Percentiles rank a stretch among this genome's conserved stretches.
phyloP scores from a whole-genome alignment of 768 basidiomycete species.

The Tulasnella sp. region DNA sequence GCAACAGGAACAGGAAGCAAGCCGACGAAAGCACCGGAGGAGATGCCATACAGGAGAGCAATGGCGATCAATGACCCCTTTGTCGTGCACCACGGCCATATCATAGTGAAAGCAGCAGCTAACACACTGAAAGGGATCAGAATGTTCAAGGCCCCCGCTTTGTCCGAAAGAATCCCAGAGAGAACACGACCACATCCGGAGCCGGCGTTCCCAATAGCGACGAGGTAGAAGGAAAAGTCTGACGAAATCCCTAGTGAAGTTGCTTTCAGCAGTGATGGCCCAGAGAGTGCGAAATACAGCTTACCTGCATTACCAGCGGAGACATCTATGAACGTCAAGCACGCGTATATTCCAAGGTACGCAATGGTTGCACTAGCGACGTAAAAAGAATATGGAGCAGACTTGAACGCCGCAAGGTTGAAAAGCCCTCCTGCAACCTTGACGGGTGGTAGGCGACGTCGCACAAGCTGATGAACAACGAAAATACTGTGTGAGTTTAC shows the following conservation, averaged over 20 bases:
- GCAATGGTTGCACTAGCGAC: slow-evolving; percentile 47
- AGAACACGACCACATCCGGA: slow-evolving; percentile 29
- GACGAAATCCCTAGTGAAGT: no score
- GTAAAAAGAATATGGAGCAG: slow-evolving; percentile 48
- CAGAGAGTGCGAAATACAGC: slow-evolving; percentile 12
- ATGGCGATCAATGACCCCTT: slow-evolving; percentile 44
- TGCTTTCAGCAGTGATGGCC: no score
- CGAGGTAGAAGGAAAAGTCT: slow-evolving; percentile 24
- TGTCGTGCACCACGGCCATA: slow-evolving; percentile 48
- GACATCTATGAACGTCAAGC: slow-evolving; percentile 26
- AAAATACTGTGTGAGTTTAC: no score
- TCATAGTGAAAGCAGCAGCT: slow-evolving; percentile 52
- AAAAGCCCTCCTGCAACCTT: slow-evolving; percentile 51
- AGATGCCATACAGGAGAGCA: slow-evolving; percentile 58
- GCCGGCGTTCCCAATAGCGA: slow-evolving; percentile 28
- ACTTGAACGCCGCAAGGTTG: slow-evolving; percentile 47
- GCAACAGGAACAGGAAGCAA: slow-evolving; percentile 19
- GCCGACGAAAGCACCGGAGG: slow-evolving; percentile 48
- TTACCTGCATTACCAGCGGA: slow-evolving; percentile 4
- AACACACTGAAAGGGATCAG: slow-evolving; percentile 56
- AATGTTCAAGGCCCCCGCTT: slow-evolving; percentile 51
- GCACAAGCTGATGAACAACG: slow-evolving; percentile 27
- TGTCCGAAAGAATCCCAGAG: slow-evolving; percentile 28
- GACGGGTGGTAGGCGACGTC: slow-evolving; percentile 47
- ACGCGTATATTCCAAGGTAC: slow-evolving; percentile 44